These are phyloP conservation scores for Boletus tylopilopsis DNA, from an alignment of 768 basidiomycete genomes.

Conservation along the genomic window DNA sequence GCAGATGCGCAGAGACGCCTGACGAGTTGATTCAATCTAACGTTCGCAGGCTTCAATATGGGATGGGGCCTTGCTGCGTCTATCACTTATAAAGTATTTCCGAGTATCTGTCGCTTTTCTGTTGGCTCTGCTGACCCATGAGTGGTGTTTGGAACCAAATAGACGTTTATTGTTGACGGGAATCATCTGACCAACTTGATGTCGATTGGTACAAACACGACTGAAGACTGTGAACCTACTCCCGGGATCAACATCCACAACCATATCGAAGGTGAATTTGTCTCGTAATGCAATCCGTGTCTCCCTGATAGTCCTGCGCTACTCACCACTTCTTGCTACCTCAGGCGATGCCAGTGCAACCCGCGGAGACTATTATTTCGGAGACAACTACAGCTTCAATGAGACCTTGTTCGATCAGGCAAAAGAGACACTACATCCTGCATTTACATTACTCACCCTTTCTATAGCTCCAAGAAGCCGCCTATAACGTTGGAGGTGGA, in stretches of 20 bases:
- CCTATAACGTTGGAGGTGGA: slow-evolving; percentile 18
- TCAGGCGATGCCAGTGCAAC: slow-evolving; percentile 25
- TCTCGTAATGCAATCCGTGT: no score
- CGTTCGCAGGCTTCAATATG: slow-evolving; percentile 21
- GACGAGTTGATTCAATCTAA: neutral
- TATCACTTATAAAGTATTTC: slow-evolving; percentile 18
- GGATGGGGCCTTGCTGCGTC: slow-evolving; percentile 18
- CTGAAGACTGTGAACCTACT: slow-evolving; percentile 6
- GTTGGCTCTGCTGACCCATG: neutral
- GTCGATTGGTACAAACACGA: slow-evolving; percentile 23
- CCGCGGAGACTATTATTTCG: slow-evolving; percentile 25
- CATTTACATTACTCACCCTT: no score
- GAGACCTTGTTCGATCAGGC: slow-evolving; percentile 24
- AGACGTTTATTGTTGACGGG: slow-evolving; percentile 25
- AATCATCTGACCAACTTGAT: slow-evolving; percentile 28
- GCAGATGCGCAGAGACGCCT: neutral
- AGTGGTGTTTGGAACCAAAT: neutral
- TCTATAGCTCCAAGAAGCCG: slow-evolving; percentile 14
- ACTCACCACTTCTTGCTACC: neutral
- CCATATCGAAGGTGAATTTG: slow-evolving; percentile 18
- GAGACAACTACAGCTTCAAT: slow-evolving; percentile 24
- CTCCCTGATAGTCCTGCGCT: neutral
- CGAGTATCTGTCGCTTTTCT: neutral
- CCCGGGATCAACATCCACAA: slow-evolving; percentile 22
- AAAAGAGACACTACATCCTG: neutral